Evolutionary conservation across 2,329 filamentous ascomycete species (phyloP), one percentile per base, ranked within the genome.

Genomic region (Fusarium napiforme): DNA sequence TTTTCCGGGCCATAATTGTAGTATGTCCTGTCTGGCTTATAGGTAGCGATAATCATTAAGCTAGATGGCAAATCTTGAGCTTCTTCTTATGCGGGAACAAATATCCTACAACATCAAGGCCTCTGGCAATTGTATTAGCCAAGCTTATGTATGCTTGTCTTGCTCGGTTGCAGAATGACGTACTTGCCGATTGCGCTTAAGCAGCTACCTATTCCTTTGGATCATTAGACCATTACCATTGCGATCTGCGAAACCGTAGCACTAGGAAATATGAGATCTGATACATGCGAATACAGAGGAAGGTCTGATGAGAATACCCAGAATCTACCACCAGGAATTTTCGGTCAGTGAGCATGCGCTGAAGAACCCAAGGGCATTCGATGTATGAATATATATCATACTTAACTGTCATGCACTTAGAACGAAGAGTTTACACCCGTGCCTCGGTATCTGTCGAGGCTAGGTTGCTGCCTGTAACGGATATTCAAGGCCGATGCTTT

Each of bases 11-110:
- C 16, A 9, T 49, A 9, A 9, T 30, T 18, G 4, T 5, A 32
- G 4, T 4, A 32, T n/a, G 3, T n/a, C 9, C 10, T 49, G 21
- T n/a, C 14, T 14, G 5, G 9, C 4, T 28, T 5, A 14, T 4
- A 46, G 19, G 11, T 15, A 10, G n/a, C 26, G 11, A 0, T 4
- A 26, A 26, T 45, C 36, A 10, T 37, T 37, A 9, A 37, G 4
- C 36, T 8, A 34, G 32, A 34, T 34, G 7, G 14, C 16, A 6
- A 34, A 14, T 34, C 32, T 34, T 34, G 14, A 34, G 32, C 32
- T 34, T 34, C 7, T 16, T 34, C 32, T 1, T 34, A 34, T 34
- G 12, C 4, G 14, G 14, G 32, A 34, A 34, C 32, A 15, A 16
- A 34, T 34, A 34, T 34, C 16, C 14, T 16, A 34, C 18, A 18